A percentile compares a stretch with the other conserved stretches of the same genome.
phyloP scores from a whole-genome alignment of 2,329 filamentous ascomycete species.

The Cordyceps pruinosa region DNA sequence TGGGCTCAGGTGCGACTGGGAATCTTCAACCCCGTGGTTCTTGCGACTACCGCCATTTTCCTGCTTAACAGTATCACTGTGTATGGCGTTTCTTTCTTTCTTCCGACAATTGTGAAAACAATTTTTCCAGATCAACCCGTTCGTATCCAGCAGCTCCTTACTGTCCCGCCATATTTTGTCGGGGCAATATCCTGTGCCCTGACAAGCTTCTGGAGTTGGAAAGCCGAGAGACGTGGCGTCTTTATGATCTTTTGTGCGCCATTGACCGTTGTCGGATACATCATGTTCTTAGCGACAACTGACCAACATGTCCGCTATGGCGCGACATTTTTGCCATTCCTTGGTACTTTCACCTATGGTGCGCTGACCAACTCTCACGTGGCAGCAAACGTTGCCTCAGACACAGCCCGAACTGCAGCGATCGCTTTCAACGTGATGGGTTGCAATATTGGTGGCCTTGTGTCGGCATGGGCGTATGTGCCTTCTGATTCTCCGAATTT shows the following conservation, averaged over 20 bases:
- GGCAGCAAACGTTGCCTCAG: slow-evolving; percentile 61
- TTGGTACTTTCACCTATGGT: slow-evolving; percentile 55
- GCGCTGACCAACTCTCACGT: slow-evolving; percentile 59
- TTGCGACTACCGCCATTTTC: slow-evolving; percentile 49
- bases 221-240: neutral
- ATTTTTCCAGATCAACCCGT: slow-evolving; percentile 56
- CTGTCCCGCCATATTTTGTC: slow-evolving; percentile 6
- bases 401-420: slow-evolving; percentile 56
- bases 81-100: slow-evolving; percentile 65
- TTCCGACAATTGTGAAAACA: slow-evolving; percentile 61
- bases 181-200: neutral
- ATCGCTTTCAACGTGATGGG: slow-evolving; percentile 53
- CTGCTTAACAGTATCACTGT: slow-evolving; percentile 64
- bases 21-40: slow-evolving; percentile 53
- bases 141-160: slow-evolving; percentile 50
- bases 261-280: slow-evolving; percentile 60
- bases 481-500: slow-evolving; percentile 58
- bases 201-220: slow-evolving; percentile 9
- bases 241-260: slow-evolving; percentile 55
- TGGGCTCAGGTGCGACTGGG: slow-evolving; percentile 53
- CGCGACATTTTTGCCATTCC: slow-evolving; percentile 60
- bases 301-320: slow-evolving; percentile 52
- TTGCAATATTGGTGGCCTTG: slow-evolving; percentile 13
- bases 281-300: slow-evolving; percentile 56
- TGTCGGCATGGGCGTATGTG: slow-evolving; percentile 32